Conservation (phyloP, 2,329 filamentous ascomycete genomes). For the Cryphonectria japonica region DNA sequence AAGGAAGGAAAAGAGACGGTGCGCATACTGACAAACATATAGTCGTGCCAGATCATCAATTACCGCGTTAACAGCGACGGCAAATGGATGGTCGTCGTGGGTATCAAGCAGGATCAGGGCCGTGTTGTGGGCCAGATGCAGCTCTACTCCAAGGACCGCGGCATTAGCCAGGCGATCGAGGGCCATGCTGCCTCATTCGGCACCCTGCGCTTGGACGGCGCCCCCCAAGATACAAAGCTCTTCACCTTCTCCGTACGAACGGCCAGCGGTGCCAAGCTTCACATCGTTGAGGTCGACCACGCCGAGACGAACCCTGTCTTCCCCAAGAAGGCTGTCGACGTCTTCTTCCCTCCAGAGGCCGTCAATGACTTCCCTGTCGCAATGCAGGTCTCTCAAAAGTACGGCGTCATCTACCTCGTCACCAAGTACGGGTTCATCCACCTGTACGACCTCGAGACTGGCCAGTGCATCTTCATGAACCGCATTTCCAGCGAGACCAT, state of each 20-base stretch:
- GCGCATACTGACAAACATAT: constrained; percentile 30
- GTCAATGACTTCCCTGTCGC: constrained; percentile 97
- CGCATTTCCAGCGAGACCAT: constrained; percentile 99
- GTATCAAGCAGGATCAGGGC: constrained; percentile 90
- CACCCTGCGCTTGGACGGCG: constrained; percentile 84
- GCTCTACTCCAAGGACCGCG: constrained; percentile 92
- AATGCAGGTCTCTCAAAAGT: constrained; percentile 95
- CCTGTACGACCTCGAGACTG: constrained; percentile 95
- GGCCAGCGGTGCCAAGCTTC: constrained; percentile 84
- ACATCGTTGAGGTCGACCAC: constrained; percentile 97
- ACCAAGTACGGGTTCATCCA: constrained; percentile 99
- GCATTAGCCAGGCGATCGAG: constrained; percentile 97
- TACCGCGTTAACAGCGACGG: constrained; percentile 94
- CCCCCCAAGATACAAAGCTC: constrained; percentile 87
- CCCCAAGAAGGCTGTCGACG: constrained; percentile 93
- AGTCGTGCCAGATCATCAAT: constrained; percentile 99
- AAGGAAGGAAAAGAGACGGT: not conserved
- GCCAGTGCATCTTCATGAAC: constrained; percentile 98
- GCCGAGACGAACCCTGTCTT: constrained; percentile 86
- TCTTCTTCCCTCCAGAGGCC: constrained; percentile 96
- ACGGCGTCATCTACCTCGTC: constrained; percentile 94
- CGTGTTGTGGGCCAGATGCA: constrained; percentile 97
- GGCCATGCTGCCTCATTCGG: constrained; percentile 96
- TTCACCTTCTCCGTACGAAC: constrained; percentile 96
- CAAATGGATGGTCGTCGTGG: constrained; percentile 98